Percentiles rank a stretch among this genome's conserved stretches.
These are phyloP conservation scores for Blastocystis sp. DNA, from an alignment of 352 stramenopile species.

Conservation along the genomic window DNA sequence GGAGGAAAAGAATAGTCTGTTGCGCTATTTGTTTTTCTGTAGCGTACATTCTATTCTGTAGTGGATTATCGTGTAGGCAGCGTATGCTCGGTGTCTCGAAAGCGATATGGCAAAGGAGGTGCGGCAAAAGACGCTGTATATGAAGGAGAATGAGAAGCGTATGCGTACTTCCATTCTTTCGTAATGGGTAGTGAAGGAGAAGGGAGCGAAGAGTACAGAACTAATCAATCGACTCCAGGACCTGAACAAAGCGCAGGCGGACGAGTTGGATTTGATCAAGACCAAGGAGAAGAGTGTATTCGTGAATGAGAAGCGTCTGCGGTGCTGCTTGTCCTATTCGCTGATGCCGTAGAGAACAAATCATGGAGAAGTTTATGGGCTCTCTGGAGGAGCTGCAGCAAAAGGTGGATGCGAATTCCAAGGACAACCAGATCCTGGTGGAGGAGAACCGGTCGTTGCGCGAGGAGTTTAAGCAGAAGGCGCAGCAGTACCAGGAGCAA, in stretches of 20 bases:
- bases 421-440: constrained; percentile 12
- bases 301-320: constrained; percentile 54
- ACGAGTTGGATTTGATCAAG: constrained; percentile 44
- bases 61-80: not conserved
- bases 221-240: constrained; percentile 44
- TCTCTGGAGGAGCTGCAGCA: constrained; percentile 58
- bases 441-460: constrained; percentile 47
- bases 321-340: not conserved
- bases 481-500: constrained; percentile 53
- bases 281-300: constrained; percentile 38
- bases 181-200: constrained; percentile 19
- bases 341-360: constrained; percentile 2
- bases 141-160: constrained; percentile 60
- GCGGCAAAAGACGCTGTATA: constrained; percentile 7
- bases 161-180: not conserved
- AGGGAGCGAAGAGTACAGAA: constrained; percentile 44
- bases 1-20: constrained; percentile 58
- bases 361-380: constrained; percentile 49
- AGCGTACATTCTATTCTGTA: not conserved
- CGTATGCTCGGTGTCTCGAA: constrained; percentile 42
- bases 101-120: constrained; percentile 53
- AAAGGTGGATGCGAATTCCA: constrained; percentile 46
- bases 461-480: constrained; percentile 1
- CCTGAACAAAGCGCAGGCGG: constrained; percentile 13
- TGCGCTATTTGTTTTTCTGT: constrained; percentile 52